A percentile compares a stretch with the other conserved stretches of the same genome.
Conservation (phyloP, 805 yeast species). For the Candida gorgasii region DNA sequence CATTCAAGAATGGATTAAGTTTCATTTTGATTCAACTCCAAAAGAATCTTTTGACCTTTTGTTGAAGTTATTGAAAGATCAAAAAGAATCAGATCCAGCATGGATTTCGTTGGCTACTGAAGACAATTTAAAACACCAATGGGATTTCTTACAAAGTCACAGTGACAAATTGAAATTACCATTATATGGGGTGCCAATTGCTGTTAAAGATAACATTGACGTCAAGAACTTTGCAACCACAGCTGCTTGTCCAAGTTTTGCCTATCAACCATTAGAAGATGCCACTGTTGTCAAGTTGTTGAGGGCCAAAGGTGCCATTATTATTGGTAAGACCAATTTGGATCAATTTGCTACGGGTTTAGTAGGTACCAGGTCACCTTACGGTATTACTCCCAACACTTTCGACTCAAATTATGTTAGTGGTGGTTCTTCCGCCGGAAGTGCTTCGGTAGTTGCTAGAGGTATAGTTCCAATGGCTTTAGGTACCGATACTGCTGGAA, state of each 20-base stretch:
- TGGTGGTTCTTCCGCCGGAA: constrained; percentile 96
- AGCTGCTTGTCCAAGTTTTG: constrained; percentile 90
- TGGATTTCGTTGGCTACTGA: constrained; percentile 81
- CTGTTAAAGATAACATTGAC: constrained; percentile 93
- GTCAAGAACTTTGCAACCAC: constrained; percentile 81
- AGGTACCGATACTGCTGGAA: constrained; percentile 98
- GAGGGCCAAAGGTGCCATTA: constrained; percentile 87
- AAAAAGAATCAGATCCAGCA: constrained; percentile 67
- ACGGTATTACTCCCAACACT: constrained; percentile 83
- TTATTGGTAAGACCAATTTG: constrained; percentile 90
- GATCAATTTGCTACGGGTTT: constrained; percentile 98
- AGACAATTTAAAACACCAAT: constrained; percentile 70
- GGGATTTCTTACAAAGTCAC: constrained; percentile 70
- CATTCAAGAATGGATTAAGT: constrained; percentile 70
- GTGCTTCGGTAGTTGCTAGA: constrained; percentile 87
- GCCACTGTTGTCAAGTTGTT: constrained; percentile 74
- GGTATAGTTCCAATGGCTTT: constrained; percentile 87
- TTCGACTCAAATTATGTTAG: constrained; percentile 77
- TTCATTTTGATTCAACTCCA: constrained; percentile 63
- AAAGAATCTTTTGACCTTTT: constrained; percentile 58
- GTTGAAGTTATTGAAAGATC: constrained; percentile 45
- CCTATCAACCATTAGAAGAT: constrained; percentile 67
- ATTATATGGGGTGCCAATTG: constrained; percentile 92
- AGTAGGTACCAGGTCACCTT: constrained; percentile 94
- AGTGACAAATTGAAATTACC: constrained; percentile 56